These are phyloP conservation scores for Trichoderma semiorbis DNA, from an alignment of 2,329 filamentous ascomycete genomes.

Conservation along the genomic window DNA sequence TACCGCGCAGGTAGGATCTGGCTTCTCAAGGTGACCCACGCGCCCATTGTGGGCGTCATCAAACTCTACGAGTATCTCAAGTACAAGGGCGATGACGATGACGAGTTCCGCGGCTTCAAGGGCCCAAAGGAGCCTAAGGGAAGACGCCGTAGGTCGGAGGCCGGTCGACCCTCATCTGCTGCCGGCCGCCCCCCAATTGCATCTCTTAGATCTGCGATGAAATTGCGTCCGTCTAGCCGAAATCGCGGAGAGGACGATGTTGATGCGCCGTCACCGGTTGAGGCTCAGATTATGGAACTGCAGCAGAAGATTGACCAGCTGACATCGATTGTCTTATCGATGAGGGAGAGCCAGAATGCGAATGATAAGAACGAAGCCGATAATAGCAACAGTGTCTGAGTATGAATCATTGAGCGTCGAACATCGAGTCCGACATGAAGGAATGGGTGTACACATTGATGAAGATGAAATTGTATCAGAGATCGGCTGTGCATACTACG, in stretches of 20 bases:
- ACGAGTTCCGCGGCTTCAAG: conserved; percentile 48
- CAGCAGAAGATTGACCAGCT: conserved; percentile 57
- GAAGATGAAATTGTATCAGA: neutral
- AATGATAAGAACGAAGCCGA: neutral
- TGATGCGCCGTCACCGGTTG: conserved; percentile 40
- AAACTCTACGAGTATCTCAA: conserved; percentile 60
- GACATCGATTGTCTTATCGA: conserved; percentile 48
- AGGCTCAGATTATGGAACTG: conserved; percentile 53
- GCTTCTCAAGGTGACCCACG: conserved; percentile 60
- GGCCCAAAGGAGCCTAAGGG: conserved; percentile 38
- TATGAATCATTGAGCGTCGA: neutral
- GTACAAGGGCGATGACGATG: conserved; percentile 34
- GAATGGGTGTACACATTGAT: neutral
- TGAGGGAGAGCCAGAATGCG: conserved; percentile 39
- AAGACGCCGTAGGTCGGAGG: conserved; percentile 23
- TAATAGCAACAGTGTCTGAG: neutral
- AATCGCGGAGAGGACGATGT: conserved; percentile 33
- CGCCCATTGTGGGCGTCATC: conserved; percentile 68
- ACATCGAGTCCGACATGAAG: neutral
- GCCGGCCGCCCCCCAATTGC: conserved; percentile 16
- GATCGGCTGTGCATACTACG: neutral
- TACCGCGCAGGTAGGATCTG: conserved; percentile 61
- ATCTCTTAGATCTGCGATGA: conserved; percentile 20
- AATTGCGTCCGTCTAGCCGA: conserved; percentile 19
- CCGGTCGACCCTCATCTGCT: conserved; percentile 20